phyloP scores from a whole-genome alignment of 306 rosid genomes.

The Pyrus betulifolia region DNA sequence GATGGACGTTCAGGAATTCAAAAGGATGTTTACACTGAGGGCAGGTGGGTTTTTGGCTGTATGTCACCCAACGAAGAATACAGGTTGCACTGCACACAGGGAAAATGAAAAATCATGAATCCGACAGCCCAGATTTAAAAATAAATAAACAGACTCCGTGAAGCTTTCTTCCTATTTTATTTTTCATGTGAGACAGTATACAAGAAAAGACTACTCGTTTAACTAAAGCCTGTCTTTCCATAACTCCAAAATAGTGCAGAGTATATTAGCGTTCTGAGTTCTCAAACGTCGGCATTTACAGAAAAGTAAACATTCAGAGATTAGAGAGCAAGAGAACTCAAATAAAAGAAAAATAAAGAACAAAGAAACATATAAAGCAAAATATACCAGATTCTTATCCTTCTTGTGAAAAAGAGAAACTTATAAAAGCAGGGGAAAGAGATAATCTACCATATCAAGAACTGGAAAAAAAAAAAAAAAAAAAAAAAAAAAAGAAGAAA shows the following conservation, averaged over 20 bases:
- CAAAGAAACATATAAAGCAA: background rate
- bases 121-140: background rate
- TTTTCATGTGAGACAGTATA: background rate
- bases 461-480: background rate
- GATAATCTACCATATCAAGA: background rate
- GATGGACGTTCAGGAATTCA: slow-evolving; percentile 76
- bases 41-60: slow-evolving; percentile 55
- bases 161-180: background rate
- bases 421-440: background rate
- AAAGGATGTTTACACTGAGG: slow-evolving; percentile 94
- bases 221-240: background rate
- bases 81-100: slow-evolving; percentile 62
- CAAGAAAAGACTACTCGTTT: background rate
- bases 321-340: background rate
- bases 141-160: background rate
- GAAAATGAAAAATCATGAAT: background rate
- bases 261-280: background rate
- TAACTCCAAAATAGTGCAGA: background rate
- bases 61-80: slow-evolving; percentile 90
- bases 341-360: background rate
- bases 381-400: background rate
- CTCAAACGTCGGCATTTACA: too few relatives aligned
- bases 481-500: background rate
- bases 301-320: background rate
- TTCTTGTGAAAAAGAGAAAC: background rate